Evolutionary conservation across 2,329 filamentous ascomycete species (phyloP), one percentile per base, ranked within the genome.

Genomic region (Arthrobotrys entomopaga): DNA sequence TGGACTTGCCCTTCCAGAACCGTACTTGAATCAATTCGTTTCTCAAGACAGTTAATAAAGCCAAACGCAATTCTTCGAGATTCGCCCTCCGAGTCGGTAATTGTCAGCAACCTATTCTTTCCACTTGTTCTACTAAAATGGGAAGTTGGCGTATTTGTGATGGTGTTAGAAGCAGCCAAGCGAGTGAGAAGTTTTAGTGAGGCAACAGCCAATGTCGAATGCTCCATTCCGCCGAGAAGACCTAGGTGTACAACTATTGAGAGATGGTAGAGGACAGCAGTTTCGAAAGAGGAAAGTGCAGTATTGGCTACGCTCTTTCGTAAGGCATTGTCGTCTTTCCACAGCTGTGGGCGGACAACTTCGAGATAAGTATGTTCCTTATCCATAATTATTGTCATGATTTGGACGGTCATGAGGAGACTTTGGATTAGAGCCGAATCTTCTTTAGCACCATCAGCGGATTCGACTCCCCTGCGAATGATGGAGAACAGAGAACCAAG

Each of bases 351-450:
- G 61, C 91, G 88, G 15, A 98, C 91, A 60, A 99, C 88, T 79
- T 98, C 90, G 48, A 96, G 86, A 80, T 96, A 99, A 0, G 94
- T 98, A 15, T 92, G 87, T 80, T 99, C 95, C 16, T 97, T 86
- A 76, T 93, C 91, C 80, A 98, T 85, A 2, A 96, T 88, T 76
- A 91, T 86, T 72, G 91, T 89, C 81, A 98, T 89, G 54, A 97
- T 89, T 79, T 96, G 88, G 38, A 99, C 87, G n/a, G 88, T 90
- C 60, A 89, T 88, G 71, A 94, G 84, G 49, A 97, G 86, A 60
- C 91, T 90, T 49, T 92, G 84, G 26, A 98, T 89, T 40, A 96
- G 83, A 1, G 94, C 91, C 4, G 94, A 96, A 77, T 93, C 90
- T 0, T 90, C 87, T 3, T 88, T 84, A 10, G 92, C 87, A 77